These are phyloP conservation scores for Botrytis hyacinthi DNA, from an alignment of 2,329 filamentous ascomycete species.

Conservation along the genomic window DNA sequence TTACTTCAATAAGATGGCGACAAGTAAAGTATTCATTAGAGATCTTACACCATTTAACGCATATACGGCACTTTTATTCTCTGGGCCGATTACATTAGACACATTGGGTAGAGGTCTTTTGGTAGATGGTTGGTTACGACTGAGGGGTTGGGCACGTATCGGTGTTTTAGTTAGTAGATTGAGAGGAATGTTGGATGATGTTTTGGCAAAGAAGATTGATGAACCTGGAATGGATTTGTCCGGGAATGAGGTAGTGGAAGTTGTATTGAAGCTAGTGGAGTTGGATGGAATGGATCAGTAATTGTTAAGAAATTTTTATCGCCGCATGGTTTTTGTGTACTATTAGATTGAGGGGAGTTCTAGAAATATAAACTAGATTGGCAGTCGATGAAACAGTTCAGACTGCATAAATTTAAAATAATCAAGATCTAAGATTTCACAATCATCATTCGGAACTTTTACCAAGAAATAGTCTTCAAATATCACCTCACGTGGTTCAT, in stretches of 20 bases:
- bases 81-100: conserved; percentile 79
- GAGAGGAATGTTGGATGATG: conserved; percentile 80
- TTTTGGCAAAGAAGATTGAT: conserved; percentile 78
- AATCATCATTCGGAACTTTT: neutral
- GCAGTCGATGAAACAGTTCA: neutral
- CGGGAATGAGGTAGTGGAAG: conserved; percentile 66
- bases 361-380: neutral
- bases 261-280: conserved; percentile 80
- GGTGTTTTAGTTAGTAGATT: conserved; percentile 84
- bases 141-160: conserved; percentile 92
- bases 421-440: neutral
- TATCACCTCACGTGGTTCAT: neutral
- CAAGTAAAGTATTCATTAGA: conserved; percentile 85
- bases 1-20: conserved; percentile 91
- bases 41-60: conserved; percentile 92
- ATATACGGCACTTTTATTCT: conserved; percentile 85
- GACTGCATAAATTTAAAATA: neutral
- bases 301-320: neutral
- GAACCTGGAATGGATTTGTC: conserved; percentile 61
- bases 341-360: neutral
- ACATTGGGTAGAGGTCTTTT: conserved; percentile 82
- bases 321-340: neutral
- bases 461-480: neutral
- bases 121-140: conserved; percentile 84
- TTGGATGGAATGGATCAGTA: conserved; percentile 75